phyloP scores from a whole-genome alignment of 176 grass and related monocot genomes.

The Pontederia paniculata region DNA sequence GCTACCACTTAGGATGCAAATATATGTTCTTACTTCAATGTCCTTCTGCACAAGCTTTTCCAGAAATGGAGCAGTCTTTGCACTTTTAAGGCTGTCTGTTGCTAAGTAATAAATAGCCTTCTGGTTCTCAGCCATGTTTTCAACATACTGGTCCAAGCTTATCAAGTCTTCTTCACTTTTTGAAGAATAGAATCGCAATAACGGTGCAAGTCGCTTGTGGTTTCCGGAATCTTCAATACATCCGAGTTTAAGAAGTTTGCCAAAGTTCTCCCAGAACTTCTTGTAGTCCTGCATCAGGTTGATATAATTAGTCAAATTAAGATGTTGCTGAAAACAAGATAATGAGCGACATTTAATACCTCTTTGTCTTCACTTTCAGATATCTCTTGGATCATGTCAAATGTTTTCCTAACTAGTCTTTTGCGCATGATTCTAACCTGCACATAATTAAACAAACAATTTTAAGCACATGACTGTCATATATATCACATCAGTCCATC shows the following conservation, averaged over 20 bases:
- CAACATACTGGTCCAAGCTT: slow-evolving; percentile 78
- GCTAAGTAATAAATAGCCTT: slow-evolving; percentile 92
- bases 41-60: slow-evolving; percentile 87
- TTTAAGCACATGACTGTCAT: neutral
- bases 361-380: slow-evolving; percentile 64
- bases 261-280: slow-evolving; percentile 97
- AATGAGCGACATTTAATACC: slow-evolving; percentile 7
- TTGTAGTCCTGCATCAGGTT: slow-evolving; percentile 48
- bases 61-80: slow-evolving; percentile 76
- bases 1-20: neutral
- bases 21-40: slow-evolving; percentile 39
- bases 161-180: slow-evolving; percentile 63
- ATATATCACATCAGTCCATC: no score
- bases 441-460: slow-evolving; percentile 2
- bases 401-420: slow-evolving; percentile 92
- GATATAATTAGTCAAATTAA: slow-evolving; percentile 5
- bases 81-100: slow-evolving; percentile 69
- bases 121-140: slow-evolving; percentile 71
- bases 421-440: slow-evolving; percentile 92
- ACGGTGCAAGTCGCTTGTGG: slow-evolving; percentile 57
- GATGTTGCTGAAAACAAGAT: no score
- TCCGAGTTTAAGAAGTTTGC: slow-evolving; percentile 74
- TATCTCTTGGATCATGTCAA: slow-evolving; percentile 93
- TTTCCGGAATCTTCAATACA: slow-evolving; percentile 91
- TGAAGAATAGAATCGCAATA: slow-evolving; percentile 61